Base-by-base conservation (phyloP, 805 yeast species). In the Wickerhamomyces alni region DNA sequence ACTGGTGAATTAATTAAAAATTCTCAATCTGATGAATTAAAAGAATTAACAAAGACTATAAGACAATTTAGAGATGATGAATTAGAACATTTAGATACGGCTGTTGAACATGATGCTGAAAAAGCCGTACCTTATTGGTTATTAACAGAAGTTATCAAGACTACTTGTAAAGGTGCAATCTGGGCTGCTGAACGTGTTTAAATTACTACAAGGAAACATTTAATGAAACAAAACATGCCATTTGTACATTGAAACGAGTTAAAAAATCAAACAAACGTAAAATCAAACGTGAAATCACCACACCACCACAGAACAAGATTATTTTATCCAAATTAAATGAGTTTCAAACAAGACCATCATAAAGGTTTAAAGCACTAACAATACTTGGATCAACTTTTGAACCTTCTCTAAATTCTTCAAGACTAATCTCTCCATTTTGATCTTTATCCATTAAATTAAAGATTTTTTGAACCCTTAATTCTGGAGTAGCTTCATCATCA, bases 81-180 rank as follows among this genome's bases (percentile, higher is more conserved):
- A 61, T 69, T 91, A 44, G 98, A 91, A 62, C 99, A 93, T 66
- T 70, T 93, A 50, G 87, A 93, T 50, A 91, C 96, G 0, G 99
- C 99, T 1, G 76, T 93, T 17, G 83, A 85, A 50, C 73, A 93
- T 54, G 98, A 91, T 58, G 89, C 98, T 1, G 86, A 88, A 48
- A 77, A 80, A 51, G 99, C 99, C 2, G 84, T 87, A 36, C 98
- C 98, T 2, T 93, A 93, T 62, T 74, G 84, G 72, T 59, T 91
- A 26, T 69, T 93, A 35, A 91, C 97, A 0, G 98, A 91, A 58
- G 77, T 81, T 6, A 88, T 93, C 48, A 91, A 89, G 59, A 57
- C 70, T 36, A 78, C 89, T 2, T 89, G 97, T 58, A 74, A 75
- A 51, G 83, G 75, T n/a, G 97, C 99, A 8, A 87, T 93, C 37